Evolutionary conservation across 2,329 filamentous ascomycete genomes (phyloP), one percentile per base, ranked within the genome.

Genomic region (Chalara sp.): DNA sequence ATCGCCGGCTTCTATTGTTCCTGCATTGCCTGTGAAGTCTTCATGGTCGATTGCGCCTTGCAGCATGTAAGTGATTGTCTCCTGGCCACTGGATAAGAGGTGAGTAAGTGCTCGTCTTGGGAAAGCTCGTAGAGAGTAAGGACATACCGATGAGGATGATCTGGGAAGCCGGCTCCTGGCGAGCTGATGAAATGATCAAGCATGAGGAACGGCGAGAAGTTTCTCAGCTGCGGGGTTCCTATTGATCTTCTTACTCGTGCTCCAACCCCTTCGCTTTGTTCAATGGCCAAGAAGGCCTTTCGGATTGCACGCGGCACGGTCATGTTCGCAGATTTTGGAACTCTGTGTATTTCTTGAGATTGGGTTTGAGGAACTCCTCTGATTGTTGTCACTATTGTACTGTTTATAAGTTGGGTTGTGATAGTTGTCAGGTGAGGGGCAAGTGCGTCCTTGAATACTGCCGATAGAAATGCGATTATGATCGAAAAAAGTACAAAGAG

Each of bases 121-220:
- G 21, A 21, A 21, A 21, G 21, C 21, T 21, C 3, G 21, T 21
- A 21, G 21, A 21, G 21, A 21, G 21, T 21, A 21, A 21, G 21
- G 21, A 21, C 21, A 21, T 21, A 21, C 21, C n/a, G 10, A 45
- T 45, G 43, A 8, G 43, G 43, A 5, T 96, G 91, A 66, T 96
- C 91, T 1, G 91, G 90, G 66, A 96, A 96, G 0, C 91, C 91
- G 7, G 90, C 87, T 52, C 87, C 89, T 1, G 84, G 83, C 48
- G 81, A 79, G 61, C 93, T 81, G 49, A 76, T 80, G 73, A 96
- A 96, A 72, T 96, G 88, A 66, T 97, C 92, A 44, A 96, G 86
- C 90, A 97, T 96, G 43, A 96, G 77, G 71, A 97, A 96, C 0
- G 92, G 93, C 11, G 84, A 88, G 68, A 97, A 86, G 74, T 95